Evolutionary conservation across 805 yeast species (phyloP), one percentile per base, ranked within the genome.

Genomic region (Phaffomyces thermotolerans): DNA sequence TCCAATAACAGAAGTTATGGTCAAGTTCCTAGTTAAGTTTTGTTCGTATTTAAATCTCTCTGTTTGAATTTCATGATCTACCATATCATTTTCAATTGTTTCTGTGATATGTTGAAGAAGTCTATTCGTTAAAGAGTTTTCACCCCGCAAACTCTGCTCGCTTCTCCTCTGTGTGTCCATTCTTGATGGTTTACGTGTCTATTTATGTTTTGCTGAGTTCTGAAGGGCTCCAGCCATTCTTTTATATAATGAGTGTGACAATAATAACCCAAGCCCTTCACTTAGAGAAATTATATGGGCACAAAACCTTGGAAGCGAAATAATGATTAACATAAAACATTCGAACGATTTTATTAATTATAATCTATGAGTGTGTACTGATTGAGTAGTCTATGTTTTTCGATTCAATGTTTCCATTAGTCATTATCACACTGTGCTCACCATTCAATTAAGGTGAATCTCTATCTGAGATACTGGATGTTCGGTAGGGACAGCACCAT

Each of bases 31-130:
- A 46, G 77, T 78, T 46, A 85, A 65, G 37, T 80, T 84, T 57
- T 82, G 89, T 51, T 81, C 81, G 58, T 85, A 84, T 43, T 77
- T 76, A 67, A 84, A 82, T 53, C 79, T 84, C 50, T 83, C 89
- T 13, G 82, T 78, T 9, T 73, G 73, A 12, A 53, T 54, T 7
- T 37, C 53, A 17, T 56, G 53, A 41, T 66, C 71, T 39, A 62
- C 59, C 17, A 63, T 51, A 30, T 52, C 55, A 37, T 49, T 46
- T 30, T 53, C 54, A 34, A 54, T 50, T 20, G 53, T 51, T 25
- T 52, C 52, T 3, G 50, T 50, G 22, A 52, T 50, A 18, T 52
- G 50, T 25, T 41, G 47, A 38, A 52, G 23, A 15, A 54, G 48
- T 29, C 53, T 40, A 29, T 47, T 42, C 8, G 48, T 42, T 25